Conservation (phyloP, 371 early-diverging fungal genomes). For the Scutellospora calospora region DNA sequence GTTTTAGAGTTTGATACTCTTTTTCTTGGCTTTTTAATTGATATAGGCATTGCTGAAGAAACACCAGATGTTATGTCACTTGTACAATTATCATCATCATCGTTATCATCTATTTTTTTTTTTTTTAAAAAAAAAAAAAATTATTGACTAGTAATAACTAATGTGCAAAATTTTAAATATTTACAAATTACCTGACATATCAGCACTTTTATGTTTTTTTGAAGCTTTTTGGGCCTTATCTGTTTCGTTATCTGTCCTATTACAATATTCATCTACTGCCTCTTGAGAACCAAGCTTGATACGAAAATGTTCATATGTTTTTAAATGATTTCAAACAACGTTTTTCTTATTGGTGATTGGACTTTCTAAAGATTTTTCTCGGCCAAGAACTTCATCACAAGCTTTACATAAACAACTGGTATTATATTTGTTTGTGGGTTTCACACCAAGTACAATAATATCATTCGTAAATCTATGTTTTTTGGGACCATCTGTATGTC, state of each 20-base stretch:
- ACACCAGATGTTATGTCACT: background rate
- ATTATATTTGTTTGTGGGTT: background rate
- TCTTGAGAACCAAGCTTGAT: slow-evolving; percentile 23
- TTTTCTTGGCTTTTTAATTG: slow-evolving; percentile 12
- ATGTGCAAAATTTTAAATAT: background rate
- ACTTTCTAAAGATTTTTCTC: slow-evolving; percentile 8
- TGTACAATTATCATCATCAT: background rate
- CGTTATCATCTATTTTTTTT: background rate
- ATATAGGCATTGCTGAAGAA: background rate
- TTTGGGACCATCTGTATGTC: no score
- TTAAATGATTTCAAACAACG: slow-evolving; percentile 22
- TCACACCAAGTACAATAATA: no score
- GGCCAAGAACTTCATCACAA: slow-evolving; percentile 15
- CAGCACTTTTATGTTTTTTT: background rate
- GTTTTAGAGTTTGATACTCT: background rate
- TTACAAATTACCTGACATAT: background rate
- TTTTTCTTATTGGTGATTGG: slow-evolving; percentile 27
- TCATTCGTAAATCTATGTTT: no score
- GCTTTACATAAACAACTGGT: background rate
- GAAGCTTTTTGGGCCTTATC: background rate
- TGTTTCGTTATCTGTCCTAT: background rate
- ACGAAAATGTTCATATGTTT: slow-evolving; percentile 7
- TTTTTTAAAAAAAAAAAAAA: slow-evolving; percentile 3
- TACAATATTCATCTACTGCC: slow-evolving; percentile 4
- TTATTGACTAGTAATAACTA: background rate